These are phyloP conservation scores for Termitomyces heimii DNA, from an alignment of 768 basidiomycete genomes.

Conservation along the genomic window DNA sequence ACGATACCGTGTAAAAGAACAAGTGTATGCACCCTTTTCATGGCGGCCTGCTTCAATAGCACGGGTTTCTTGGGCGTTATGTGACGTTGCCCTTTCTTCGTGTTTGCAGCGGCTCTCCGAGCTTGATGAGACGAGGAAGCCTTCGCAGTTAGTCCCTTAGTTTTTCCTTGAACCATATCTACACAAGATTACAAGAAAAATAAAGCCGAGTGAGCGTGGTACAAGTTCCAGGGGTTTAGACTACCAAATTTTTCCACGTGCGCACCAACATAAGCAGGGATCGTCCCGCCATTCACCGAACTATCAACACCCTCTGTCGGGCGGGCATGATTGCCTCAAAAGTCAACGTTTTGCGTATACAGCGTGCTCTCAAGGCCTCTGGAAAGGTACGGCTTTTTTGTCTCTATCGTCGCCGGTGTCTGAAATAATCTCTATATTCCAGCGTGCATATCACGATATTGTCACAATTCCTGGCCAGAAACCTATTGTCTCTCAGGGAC, in stretches of 20 bases:
- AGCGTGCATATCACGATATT: slow-evolving; percentile 77
- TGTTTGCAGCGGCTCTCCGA: slow-evolving; percentile 59
- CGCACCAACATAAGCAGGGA: slow-evolving; percentile 9
- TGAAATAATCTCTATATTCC: slow-evolving; percentile 6
- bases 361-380: slow-evolving; percentile 39
- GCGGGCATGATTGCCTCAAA: slow-evolving; percentile 39
- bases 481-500: slow-evolving; percentile 71
- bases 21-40: slow-evolving; percentile 58
- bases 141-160: slow-evolving; percentile 70
- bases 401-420: not conserved
- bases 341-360: slow-evolving; percentile 44
- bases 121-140: slow-evolving; percentile 48
- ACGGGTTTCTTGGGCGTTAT: slow-evolving; percentile 79
- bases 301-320: slow-evolving; percentile 18
- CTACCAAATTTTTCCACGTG: slow-evolving; percentile 26
- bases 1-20: not conserved
- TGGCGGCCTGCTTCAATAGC: slow-evolving; percentile 66
- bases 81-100: slow-evolving; percentile 75
- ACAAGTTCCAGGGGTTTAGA: not conserved
- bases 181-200: not conserved
- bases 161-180: slow-evolving; percentile 74
- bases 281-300: slow-evolving; percentile 38
- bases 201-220: not conserved
- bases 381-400: slow-evolving; percentile 33
- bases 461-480: slow-evolving; percentile 52